Evolutionary conservation across 805 yeast genomes (phyloP), one percentile per base, ranked within the genome.

Genomic region (Hanseniaspora clermontiae): DNA sequence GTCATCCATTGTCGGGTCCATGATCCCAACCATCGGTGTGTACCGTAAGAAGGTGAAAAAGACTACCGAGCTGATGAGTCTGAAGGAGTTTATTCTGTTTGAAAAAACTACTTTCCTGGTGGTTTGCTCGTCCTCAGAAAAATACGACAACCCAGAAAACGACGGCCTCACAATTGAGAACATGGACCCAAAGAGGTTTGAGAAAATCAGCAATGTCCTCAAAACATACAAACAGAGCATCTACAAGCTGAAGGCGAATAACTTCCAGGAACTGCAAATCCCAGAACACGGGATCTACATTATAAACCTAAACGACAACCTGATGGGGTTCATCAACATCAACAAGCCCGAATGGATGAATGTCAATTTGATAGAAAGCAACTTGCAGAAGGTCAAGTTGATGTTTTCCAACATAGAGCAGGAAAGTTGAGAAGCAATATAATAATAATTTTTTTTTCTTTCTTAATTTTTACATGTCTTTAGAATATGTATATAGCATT

Each of bases 151-250:
- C 29, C 62, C 59, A 39, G 51, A 49, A 4, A 58, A 37, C 43
- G 27, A 27, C 17, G 14, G 37, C 19, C 51, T 52, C 14, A 50
- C 47, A 12, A 17, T 37, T 11, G 60, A 9, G 58, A 36, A 55
- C 60, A 74, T 89, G 55, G 97, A 91, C 64, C 96, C 97, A 6
- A 88, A 91, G 63, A 74, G 97, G 63, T 91, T 90, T 65, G 97
- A 91, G 66, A 91, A 90, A 66, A 89, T 91, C 27, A 85, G 95
- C 27, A 90, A 88, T 67, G 89, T 91, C 58, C 87, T 91, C 75
- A 91, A 91, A 66, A 88, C 95, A 29, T 91, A 87, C 70, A 89
- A 93, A 65, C 97, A 91, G 69, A 85, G 95, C 61, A 88, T 93
- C 46, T 81, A 86, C 52, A 90, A 88, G 67, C 75, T 91, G 64